Conservation (phyloP, 352 stramenopile species). For the Thraustochytrium sp. region DNA sequence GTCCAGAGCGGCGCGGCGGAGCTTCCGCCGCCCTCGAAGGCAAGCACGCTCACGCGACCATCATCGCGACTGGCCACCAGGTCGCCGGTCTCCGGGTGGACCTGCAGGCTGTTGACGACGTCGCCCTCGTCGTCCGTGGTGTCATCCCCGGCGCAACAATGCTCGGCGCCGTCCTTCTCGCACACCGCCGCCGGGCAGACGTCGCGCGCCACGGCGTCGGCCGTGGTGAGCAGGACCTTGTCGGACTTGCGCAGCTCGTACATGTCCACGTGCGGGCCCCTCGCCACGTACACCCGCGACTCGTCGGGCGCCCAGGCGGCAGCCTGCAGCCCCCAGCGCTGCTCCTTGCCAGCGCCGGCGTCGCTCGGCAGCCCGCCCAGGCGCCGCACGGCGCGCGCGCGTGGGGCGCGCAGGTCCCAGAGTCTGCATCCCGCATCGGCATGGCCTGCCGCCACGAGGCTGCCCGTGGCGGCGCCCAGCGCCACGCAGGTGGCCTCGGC, state of each 20-base stretch:
- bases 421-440: background rate
- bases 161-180: too few species aligned
- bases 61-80: background rate
- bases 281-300: background rate
- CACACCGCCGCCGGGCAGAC: background rate
- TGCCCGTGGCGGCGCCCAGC: background rate
- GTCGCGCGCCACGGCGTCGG: background rate
- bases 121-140: background rate
- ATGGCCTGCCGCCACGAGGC: background rate
- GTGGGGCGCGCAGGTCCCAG: background rate
- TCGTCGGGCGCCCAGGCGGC: background rate
- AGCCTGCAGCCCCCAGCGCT: background rate
- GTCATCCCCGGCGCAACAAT: background rate
- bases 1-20: background rate
- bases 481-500: background rate
- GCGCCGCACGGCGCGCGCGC: background rate
- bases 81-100: background rate
- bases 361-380: background rate
- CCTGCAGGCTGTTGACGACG: background rate
- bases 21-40: background rate
- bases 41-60: background rate
- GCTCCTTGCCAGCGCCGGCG: background rate
- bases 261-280: background rate
- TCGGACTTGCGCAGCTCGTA: background rate
- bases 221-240: background rate